A percentile compares a stretch with the other conserved stretches of the same genome.
phyloP scores from a whole-genome alignment of 176 grass and related monocot species.

The Cocos nucifera region DNA sequence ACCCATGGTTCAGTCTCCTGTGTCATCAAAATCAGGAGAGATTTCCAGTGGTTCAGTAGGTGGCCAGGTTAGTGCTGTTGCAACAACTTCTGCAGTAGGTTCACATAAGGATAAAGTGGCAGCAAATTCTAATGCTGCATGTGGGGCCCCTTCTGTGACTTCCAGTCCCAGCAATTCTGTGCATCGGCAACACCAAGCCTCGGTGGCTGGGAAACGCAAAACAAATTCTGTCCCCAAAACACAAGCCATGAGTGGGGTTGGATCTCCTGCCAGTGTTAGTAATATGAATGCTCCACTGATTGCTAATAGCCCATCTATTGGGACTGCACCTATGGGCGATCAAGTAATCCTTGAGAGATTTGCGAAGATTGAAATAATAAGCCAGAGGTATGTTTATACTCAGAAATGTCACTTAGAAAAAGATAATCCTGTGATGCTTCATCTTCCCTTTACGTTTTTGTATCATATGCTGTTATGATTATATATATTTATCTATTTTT shows the following conservation, averaged over 20 bases:
- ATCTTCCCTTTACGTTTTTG: too few species aligned
- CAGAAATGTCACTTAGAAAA: not conserved
- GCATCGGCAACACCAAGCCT: slow-evolving; percentile 64
- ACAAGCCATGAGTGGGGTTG: slow-evolving; percentile 60
- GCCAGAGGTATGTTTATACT: slow-evolving; percentile 41
- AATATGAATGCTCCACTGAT: slow-evolving; percentile 59
- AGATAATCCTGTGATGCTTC: too few species aligned
- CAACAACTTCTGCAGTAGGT: slow-evolving; percentile 57
- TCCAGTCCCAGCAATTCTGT: slow-evolving; percentile 76
- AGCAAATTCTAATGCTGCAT: slow-evolving; percentile 48
- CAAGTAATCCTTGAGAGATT: slow-evolving; percentile 86
- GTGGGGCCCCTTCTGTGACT: slow-evolving; percentile 50
- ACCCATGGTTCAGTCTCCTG: slow-evolving; percentile 73
- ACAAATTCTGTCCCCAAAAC: slow-evolving; percentile 49
- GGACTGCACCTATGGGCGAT: slow-evolving; percentile 56
- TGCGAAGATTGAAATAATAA: slow-evolving; percentile 57
- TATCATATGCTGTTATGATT: too few species aligned
- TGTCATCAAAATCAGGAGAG: slow-evolving; percentile 96
- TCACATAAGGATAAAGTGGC: slow-evolving; percentile 80
- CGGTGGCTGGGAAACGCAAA: slow-evolving; percentile 54
- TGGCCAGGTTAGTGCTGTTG: slow-evolving; percentile 63
- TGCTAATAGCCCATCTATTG: slow-evolving; percentile 80
- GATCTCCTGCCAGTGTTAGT: slow-evolving; percentile 93
- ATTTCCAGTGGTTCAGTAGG: slow-evolving; percentile 86
- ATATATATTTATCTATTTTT: too few species aligned